These are phyloP conservation scores for Aspergillus transmontanensis DNA, from an alignment of 2,329 filamentous ascomycete genomes.

Conservation along the genomic window DNA sequence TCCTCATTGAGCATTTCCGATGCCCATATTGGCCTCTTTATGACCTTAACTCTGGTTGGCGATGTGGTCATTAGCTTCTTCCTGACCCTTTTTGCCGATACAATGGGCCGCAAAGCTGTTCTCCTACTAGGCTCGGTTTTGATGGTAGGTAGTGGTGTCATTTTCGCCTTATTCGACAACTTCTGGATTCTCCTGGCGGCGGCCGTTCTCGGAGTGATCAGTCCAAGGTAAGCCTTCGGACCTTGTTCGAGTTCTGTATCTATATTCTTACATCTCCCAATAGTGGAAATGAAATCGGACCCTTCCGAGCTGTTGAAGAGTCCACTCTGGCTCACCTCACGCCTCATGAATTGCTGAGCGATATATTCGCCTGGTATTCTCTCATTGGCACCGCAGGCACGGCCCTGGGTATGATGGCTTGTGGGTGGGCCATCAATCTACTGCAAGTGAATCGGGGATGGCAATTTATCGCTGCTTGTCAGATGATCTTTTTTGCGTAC, in stretches of 20 bases:
- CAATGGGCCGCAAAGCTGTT: slow-evolving; percentile 58
- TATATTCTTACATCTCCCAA: not conserved
- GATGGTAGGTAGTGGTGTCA: slow-evolving; percentile 59
- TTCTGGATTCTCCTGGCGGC: slow-evolving; percentile 63
- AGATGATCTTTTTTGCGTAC: slow-evolving; percentile 61
- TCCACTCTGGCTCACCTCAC: slow-evolving; percentile 65
- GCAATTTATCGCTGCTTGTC: slow-evolving; percentile 53
- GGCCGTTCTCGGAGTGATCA: slow-evolving; percentile 63
- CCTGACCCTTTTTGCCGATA: slow-evolving; percentile 62
- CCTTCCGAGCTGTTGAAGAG: slow-evolving; percentile 69
- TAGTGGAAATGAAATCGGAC: slow-evolving; percentile 66
- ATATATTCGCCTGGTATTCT: slow-evolving; percentile 68
- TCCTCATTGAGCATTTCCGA: slow-evolving; percentile 59
- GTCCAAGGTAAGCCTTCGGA: slow-evolving; percentile 47
- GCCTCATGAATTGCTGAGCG: slow-evolving; percentile 55
- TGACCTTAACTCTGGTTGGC: slow-evolving; percentile 64
- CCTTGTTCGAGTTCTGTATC: not conserved
- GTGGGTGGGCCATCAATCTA: slow-evolving; percentile 61
- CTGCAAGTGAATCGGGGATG: slow-evolving; percentile 50
- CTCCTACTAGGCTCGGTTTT: slow-evolving; percentile 56
- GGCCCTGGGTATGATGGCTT: slow-evolving; percentile 61
- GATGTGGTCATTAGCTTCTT: slow-evolving; percentile 62
- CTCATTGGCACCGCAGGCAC: slow-evolving; percentile 59
- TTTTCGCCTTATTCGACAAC: slow-evolving; percentile 58
- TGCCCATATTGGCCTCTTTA: slow-evolving; percentile 63